Base-by-base conservation (phyloP, 2,329 filamentous ascomycete genomes). In the Emergomyces orientalis region DNA sequence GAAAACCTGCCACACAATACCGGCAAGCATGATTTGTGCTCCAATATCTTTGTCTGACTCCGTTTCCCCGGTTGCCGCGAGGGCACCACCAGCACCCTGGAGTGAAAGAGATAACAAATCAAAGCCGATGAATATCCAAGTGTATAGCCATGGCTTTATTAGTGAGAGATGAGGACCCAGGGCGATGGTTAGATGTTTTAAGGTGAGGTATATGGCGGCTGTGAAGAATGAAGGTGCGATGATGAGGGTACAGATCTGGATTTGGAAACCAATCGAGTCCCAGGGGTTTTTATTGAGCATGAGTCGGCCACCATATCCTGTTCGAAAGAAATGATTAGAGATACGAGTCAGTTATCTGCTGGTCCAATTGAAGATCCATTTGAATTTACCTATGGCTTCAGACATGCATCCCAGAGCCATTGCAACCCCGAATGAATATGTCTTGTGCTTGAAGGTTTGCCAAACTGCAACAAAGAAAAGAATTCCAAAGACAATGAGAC, bases 141-240 rank as follows among this genome's bases (percentile, higher is more conserved):
- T 72, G 66, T 74, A 75, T 30, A 70, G 72, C 30, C 67, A 67
- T 8, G 73, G 69, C 8, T 65, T 68, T 57, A 79, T 68, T 39
- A 70, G 68, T 19, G 72, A 71, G 59, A 74, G 69, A 17, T 70
- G 62, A 25, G 70, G 67, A 56, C 71, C 74, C 62, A 74, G 76
- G 37, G 73, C 64, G 30, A 70, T 67, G 56, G 77, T 71, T 57
- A 78, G 74, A 37, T 73, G 73, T 3, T 73, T 72, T 6, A 88
- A 75, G 64, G 83, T 86, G 59, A 89, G 75, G 69, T 89, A 89
- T 51, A 88, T 80, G 1, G 80, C 83, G 0, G 84, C 86, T 8
- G 84, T 81, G 70, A 88, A 78, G 69, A 88, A 88, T 0, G 85
- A 85, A 0, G 87, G 86, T 0, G 79, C 86, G 63, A 88, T 81